phyloP scores from a whole-genome alignment of 2,329 filamentous ascomycete genomes.

The Penicillium nordicum region DNA sequence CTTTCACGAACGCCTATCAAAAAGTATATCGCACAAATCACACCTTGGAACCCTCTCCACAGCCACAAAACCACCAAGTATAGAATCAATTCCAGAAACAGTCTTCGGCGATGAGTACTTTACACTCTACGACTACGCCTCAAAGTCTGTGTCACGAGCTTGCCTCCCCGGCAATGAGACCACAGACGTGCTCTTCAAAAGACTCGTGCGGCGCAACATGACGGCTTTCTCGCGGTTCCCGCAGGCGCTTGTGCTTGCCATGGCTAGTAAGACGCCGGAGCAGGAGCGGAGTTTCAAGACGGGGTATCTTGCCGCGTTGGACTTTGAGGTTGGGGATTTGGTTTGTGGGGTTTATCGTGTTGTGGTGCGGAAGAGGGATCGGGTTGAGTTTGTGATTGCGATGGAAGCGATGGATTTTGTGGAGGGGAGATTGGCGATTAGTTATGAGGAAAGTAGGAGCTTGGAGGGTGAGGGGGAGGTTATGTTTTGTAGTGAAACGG shows the following conservation, averaged over 20 bases:
- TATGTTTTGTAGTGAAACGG: conserved; percentile 29
- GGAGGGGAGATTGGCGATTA: conserved; percentile 26
- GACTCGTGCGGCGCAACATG: conserved; percentile 36
- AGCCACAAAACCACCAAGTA: conserved; percentile 8
- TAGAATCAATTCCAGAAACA: conserved; percentile 24
- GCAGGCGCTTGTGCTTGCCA: conserved; percentile 28
- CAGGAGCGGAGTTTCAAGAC: conserved; percentile 24
- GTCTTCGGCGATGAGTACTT: conserved; percentile 21
- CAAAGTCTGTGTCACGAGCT: conserved; percentile 19
- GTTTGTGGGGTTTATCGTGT: conserved; percentile 35
- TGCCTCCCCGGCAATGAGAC: conserved; percentile 17
- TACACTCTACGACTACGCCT: conserved; percentile 24
- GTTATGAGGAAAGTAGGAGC: conserved; percentile 1
- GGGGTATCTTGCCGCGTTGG: conserved; percentile 24
- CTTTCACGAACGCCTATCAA: conserved; percentile 23
- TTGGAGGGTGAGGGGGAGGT: conserved; percentile 15
- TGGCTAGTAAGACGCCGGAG: conserved; percentile 16
- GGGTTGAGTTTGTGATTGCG: conserved; percentile 34
- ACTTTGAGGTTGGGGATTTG: conserved; percentile 31
- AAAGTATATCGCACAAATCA: conserved; percentile 22
- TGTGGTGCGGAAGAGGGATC: conserved; percentile 18
- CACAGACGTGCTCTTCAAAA: conserved; percentile 24
- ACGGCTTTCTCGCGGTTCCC: conserved; percentile 32
- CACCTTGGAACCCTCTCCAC: conserved; percentile 17
- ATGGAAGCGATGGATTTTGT: conserved; percentile 15